Conservation (phyloP, 2,329 filamentous ascomycete species). For the Penicillium sp. region DNA sequence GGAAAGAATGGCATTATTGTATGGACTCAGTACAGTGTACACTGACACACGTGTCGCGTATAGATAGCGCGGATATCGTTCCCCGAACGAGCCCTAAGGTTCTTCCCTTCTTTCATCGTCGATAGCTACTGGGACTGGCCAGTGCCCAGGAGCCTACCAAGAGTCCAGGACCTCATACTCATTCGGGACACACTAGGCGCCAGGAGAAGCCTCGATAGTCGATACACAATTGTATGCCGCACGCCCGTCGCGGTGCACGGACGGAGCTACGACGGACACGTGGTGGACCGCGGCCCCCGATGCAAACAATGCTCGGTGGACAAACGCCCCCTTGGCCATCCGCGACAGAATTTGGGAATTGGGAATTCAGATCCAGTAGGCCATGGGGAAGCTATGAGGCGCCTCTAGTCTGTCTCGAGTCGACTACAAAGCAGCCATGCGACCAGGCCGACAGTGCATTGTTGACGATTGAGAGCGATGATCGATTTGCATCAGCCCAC, state of each 20-base stretch:
- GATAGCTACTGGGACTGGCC: no score
- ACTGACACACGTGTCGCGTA: background rate
- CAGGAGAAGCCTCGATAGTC: background rate
- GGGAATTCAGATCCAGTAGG: no score
- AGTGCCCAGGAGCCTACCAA: background rate
- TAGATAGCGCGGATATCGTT: conserved; percentile 12
- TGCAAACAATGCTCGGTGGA: background rate
- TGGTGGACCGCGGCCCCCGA: background rate
- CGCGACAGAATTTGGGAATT: background rate
- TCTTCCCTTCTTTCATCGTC: background rate
- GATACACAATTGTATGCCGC: conserved; percentile 1
- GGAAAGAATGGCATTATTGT: background rate
- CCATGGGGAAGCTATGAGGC: no score
- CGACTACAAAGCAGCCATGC: background rate
- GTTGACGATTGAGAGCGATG: background rate
- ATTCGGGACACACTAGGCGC: background rate
- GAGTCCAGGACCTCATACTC: background rate
- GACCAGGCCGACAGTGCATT: background rate
- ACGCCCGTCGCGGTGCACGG: background rate
- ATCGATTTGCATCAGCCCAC: background rate
- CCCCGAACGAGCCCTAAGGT: conserved; percentile 1
- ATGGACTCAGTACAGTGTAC: conserved; percentile 4
- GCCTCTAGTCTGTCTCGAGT: no score
- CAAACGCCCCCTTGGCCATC: background rate
- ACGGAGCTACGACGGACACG: background rate